Evolutionary conservation across 352 stramenopile genomes (phyloP), one percentile per base, ranked within the genome.

Genomic region (Pythium dissimile): DNA sequence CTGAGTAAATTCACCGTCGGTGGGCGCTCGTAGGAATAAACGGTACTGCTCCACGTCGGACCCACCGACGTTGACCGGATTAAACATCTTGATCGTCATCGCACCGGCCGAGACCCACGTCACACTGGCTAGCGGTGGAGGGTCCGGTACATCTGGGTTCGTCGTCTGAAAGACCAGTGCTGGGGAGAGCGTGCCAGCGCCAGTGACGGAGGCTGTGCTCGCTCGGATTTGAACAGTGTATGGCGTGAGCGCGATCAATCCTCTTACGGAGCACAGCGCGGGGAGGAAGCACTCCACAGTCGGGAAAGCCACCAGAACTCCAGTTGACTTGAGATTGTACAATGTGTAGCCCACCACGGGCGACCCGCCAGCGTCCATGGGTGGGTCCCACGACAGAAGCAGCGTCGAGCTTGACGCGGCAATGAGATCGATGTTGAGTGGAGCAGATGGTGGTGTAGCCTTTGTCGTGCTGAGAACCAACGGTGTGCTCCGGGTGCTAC

Each of bases 61-160:
- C 1, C 75, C 77, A 13, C 75, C 80, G 16, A 79, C 20, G 23
- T 88, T 85, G 11, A 69, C 5, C 0, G 75, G 70, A 10, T 72
- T 67, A 38, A 70, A 72, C 78, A 88, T 88, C 41, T 47, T 16
- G 10, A 84, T 68, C 1, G 54, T 81, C 60, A 88, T 81, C 8
- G 73, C 73, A 0, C 78, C 76, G n/a, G 75, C 78, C 3, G 69
- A 82, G 1, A 60, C 24, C 49, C 66, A 75, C 0, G 53, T 63
- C 11, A 86, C 53, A 10, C 35, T 69, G 0, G 71, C 59, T 2
- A 38, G 16, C 7, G 75, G 73, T 18, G 78, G 78, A 5, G 52
- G 21, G 9, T 82, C 72, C 0, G 78, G 78, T 1, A 80, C 54
- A 16, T 71, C 66, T 1, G 78, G 73, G 15, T 49, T 71, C 4